A percentile compares a stretch with the other conserved stretches of the same genome.
These are phyloP conservation scores for Leptomonas pyrrhocoris DNA, from an alignment of 208 protist genomes.

Conservation along the genomic window DNA sequence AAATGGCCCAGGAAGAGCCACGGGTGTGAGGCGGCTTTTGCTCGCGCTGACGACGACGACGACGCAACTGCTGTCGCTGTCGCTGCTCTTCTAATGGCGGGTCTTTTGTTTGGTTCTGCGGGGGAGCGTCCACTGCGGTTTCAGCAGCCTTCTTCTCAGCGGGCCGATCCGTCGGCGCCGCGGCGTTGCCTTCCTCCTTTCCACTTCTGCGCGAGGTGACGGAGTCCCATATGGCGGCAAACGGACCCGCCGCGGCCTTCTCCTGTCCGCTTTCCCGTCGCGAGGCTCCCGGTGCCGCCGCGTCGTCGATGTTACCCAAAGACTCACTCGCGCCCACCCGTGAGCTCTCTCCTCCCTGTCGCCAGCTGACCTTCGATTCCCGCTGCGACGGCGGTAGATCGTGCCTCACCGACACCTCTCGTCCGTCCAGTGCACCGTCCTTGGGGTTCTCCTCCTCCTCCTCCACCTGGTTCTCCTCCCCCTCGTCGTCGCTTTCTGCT, in stretches of 20 bases:
- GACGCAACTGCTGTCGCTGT: neutral
- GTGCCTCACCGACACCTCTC: neutral
- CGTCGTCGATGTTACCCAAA: too few relatives aligned
- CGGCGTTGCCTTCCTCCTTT: neutral
- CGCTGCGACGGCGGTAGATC: neutral
- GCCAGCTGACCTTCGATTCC: neutral
- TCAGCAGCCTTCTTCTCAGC: neutral
- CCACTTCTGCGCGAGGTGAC: slow-evolving; percentile 1
- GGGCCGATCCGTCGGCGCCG: neutral
- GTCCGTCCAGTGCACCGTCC: neutral
- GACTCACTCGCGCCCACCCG: neutral
- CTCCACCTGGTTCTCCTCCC: neutral
- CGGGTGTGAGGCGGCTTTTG: slow-evolving; percentile 2
- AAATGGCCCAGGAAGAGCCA: slow-evolving; percentile 39
- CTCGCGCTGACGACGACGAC: neutral
- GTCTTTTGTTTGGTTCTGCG: neutral
- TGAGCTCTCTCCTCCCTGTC: neutral
- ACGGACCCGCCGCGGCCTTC: neutral
- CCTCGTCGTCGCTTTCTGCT: neutral
- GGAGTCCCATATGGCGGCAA: neutral
- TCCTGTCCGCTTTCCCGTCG: slow-evolving; percentile 4
- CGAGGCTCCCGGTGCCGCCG: neutral
- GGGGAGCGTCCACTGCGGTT: neutral
- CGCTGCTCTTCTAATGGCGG: neutral
- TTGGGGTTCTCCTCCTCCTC: neutral